A percentile compares a stretch with the other conserved stretches of the same genome.
These are phyloP conservation scores for Starmerella stellata DNA, from an alignment of 805 yeast genomes.

Conservation along the genomic window DNA sequence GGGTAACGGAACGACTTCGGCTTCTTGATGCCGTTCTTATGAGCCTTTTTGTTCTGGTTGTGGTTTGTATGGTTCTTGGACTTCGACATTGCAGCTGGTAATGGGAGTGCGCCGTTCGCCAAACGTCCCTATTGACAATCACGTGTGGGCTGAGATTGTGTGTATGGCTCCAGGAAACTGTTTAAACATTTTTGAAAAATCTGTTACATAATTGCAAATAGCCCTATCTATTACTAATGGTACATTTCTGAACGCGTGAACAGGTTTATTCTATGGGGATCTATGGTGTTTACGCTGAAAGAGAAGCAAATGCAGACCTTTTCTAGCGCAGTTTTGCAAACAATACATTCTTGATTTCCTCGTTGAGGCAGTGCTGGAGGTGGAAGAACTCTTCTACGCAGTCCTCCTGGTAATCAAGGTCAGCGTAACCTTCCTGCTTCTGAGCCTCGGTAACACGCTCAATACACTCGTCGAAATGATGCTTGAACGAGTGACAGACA, in stretches of 20 bases:
- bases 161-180: no score
- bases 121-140: background rate
- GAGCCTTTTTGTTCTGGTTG: conserved; percentile 99
- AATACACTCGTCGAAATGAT: conserved; percentile 85
- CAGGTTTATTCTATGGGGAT: background rate
- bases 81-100: conserved; percentile 52
- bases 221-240: background rate
- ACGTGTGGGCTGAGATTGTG: no score
- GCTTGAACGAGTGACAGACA: conserved; percentile 53
- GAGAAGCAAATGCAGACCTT: no score
- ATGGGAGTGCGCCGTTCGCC: background rate
- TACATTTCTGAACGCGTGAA: background rate
- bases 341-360: conserved; percentile 78
- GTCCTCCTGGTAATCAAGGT: conserved; percentile 75
- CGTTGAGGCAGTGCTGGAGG: conserved; percentile 80
- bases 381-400: conserved; percentile 98
- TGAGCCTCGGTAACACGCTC: conserved; percentile 82
- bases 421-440: conserved; percentile 71
- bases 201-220: background rate
- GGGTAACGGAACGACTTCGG: conserved; percentile 97
- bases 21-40: conserved; percentile 99
- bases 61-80: conserved; percentile 99
- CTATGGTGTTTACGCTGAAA: no score
- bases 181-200: no score
- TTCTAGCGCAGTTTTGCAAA: conserved; percentile 64